Percentiles rank a stretch among this genome's conserved stretches.
phyloP scores from a whole-genome alignment of 108 stramenopile species.

The Cyclotella baltica region DNA sequence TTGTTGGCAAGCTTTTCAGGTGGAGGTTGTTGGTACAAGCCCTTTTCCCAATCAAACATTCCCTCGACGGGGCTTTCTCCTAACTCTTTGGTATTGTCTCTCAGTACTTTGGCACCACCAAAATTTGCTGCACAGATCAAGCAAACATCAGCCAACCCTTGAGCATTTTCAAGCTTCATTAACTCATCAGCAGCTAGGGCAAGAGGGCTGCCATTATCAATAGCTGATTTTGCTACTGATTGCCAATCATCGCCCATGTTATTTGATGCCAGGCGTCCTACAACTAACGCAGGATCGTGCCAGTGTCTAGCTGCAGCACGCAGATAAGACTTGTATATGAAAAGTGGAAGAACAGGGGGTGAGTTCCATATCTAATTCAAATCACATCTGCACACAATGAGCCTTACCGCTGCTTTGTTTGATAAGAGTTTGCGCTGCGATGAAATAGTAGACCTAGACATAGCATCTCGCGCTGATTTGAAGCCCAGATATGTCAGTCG shows the following conservation, averaged over 20 bases:
- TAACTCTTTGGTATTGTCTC: constrained; percentile 43
- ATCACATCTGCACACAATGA: neutral
- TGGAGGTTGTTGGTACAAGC: constrained; percentile 72
- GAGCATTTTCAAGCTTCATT: constrained; percentile 67
- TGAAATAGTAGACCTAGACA: constrained; percentile 43
- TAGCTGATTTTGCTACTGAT: constrained; percentile 59
- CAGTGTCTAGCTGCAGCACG: constrained; percentile 81
- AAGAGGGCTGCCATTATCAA: constrained; percentile 75
- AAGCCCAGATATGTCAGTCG: constrained; percentile 86
- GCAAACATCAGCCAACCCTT: constrained; percentile 81
- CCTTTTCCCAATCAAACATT: constrained; percentile 75
- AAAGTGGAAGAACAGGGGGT: neutral
- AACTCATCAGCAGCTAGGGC: constrained; percentile 76
- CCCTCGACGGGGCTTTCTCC: constrained; percentile 34
- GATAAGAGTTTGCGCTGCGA: constrained; percentile 48
- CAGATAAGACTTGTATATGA: constrained; percentile 46
- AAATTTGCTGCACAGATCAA: constrained; percentile 84
- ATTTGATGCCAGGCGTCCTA: constrained; percentile 62
- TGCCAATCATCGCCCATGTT: constrained; percentile 42
- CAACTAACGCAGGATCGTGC: constrained; percentile 73
- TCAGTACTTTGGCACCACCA: constrained; percentile 41
- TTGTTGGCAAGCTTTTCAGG: constrained; percentile 8
- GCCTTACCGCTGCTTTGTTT: constrained; percentile 56
- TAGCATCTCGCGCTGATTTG: constrained; percentile 70
- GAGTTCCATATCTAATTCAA: neutral